phyloP scores from a whole-genome alignment of 2,329 filamentous ascomycete species.

The Aspergillus fumigatiaffinis region DNA sequence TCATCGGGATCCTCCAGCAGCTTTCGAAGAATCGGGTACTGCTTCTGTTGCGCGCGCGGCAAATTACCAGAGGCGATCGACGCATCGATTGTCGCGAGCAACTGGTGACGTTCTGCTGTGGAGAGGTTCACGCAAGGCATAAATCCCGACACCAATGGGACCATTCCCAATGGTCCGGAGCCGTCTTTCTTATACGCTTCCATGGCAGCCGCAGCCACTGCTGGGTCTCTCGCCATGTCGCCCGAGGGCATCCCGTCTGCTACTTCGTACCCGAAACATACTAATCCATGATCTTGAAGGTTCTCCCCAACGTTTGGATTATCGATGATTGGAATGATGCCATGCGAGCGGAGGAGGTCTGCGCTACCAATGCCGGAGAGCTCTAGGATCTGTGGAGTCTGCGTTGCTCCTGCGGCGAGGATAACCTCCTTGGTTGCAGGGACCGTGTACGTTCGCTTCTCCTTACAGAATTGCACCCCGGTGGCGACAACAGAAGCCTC shows the following conservation, averaged over 20 bases:
- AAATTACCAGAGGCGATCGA: neutral
- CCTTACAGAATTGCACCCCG: slow-evolving; percentile 17
- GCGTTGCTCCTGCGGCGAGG: slow-evolving; percentile 55
- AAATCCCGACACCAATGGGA: slow-evolving; percentile 17
- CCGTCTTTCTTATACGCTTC: slow-evolving; percentile 21
- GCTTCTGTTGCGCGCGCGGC: neutral
- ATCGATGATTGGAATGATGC: slow-evolving; percentile 41
- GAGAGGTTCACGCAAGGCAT: slow-evolving; percentile 14
- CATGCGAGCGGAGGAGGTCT: slow-evolving; percentile 38
- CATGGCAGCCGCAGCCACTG: slow-evolving; percentile 16
- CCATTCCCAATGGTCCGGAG: slow-evolving; percentile 22
- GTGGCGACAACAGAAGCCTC: slow-evolving; percentile 7
- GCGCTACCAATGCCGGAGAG: slow-evolving; percentile 57
- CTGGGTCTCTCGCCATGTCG: slow-evolving; percentile 19
- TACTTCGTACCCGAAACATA: slow-evolving; percentile 17
- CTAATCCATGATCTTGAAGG: slow-evolving; percentile 46
- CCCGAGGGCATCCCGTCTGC: slow-evolving; percentile 22
- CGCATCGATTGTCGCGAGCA: slow-evolving; percentile 2
- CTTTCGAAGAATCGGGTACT: slow-evolving; percentile 1
- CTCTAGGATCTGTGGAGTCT: slow-evolving; percentile 57
- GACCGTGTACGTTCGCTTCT: slow-evolving; percentile 22
- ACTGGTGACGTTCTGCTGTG: slow-evolving; percentile 1
- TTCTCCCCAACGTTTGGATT: slow-evolving; percentile 49
- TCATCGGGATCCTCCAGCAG: slow-evolving; percentile 14
- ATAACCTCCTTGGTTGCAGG: slow-evolving; percentile 51